phyloP scores from a whole-genome alignment of 2,329 filamentous ascomycete species.

The Neofusicoccum sp. region DNA sequence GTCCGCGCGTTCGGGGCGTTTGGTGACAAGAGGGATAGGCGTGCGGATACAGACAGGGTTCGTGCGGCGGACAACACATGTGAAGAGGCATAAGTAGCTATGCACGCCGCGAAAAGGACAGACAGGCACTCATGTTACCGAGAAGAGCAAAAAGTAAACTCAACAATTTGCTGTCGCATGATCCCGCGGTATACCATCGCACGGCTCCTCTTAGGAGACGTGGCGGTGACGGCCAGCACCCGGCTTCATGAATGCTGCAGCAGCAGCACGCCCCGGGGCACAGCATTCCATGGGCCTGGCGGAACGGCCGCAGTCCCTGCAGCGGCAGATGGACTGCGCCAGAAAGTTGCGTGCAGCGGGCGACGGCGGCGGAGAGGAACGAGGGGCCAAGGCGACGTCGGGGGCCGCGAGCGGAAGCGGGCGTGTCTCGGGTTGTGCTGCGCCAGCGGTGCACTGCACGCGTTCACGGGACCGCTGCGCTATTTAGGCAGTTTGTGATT shows the following conservation, averaged over 20 bases:
- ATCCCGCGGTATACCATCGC: constrained; percentile 17
- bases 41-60: not conserved
- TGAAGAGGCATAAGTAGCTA: constrained; percentile 19
- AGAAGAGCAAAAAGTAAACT: constrained; percentile 22
- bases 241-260: not conserved
- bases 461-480: constrained; percentile 15
- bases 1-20: constrained; percentile 18
- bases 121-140: constrained; percentile 13
- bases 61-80: constrained; percentile 1
- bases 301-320: not conserved
- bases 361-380: constrained; percentile 12
- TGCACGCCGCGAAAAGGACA: constrained; percentile 6
- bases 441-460: not conserved
- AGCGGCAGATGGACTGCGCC: constrained; percentile 1
- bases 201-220: constrained; percentile 15
- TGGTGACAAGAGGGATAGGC: constrained; percentile 3
- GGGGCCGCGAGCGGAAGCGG: constrained; percentile 12
- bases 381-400: constrained; percentile 3
- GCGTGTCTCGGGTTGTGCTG: constrained; percentile 12
- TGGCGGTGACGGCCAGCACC: constrained; percentile 2
- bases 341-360: not conserved
- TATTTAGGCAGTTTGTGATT: constrained; percentile 21
- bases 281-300: not conserved
- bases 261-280: not conserved
- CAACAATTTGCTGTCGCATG: constrained; percentile 17